Evolutionary conservation across 345 rosid genomes (phyloP), one percentile per base, ranked within the genome.

Genomic region (Gossypium ekmanianum): DNA sequence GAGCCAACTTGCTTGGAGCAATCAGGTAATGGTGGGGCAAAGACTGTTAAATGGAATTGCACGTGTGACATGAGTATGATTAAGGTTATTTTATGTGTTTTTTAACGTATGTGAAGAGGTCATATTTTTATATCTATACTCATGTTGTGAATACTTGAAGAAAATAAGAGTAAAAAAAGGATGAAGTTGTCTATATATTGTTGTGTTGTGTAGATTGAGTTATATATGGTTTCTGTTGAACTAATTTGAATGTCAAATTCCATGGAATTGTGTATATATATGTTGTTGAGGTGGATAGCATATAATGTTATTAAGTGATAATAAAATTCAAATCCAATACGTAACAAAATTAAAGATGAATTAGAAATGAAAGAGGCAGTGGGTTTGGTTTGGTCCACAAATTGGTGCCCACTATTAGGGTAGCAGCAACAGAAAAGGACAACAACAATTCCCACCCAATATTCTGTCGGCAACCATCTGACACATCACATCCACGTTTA

Each of bases 1-100:
- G 97, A 4, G 98, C 97, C 66, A 93, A 89, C 78, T 77, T 91
- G 85, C 85, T 85, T 54, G 98, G 90, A 79, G 92, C 94, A 72
- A 83, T 91, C 61, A 79, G 98, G 74, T 93, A 72, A 85, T 63
- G 8, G 20, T 18, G 61, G 26, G 61, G 13, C 26, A 56, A 8
- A 55, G 59, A 18, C 24, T 18, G 3, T 55, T 55, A 55, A 22
- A 7, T 2, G 61, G 20, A 56, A 24, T 18, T 3, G 26, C 26
- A 20, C 41, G 7, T 1, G 41, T 34, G 41, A 34, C 41, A 34
- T 5, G 41, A 34, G 41, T 34, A 1, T 34, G 7, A 34, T 34
- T 34, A 5, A 34, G 41, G 5, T 34, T 34, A 34, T 34, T 34
- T 34, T 34, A 34, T 34, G 41, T 34, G 41, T 52, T 52, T 50